Evolutionary conservation across 768 basidiomycete species (phyloP).

Genomic region (Solioccasus polychromus): DNA sequence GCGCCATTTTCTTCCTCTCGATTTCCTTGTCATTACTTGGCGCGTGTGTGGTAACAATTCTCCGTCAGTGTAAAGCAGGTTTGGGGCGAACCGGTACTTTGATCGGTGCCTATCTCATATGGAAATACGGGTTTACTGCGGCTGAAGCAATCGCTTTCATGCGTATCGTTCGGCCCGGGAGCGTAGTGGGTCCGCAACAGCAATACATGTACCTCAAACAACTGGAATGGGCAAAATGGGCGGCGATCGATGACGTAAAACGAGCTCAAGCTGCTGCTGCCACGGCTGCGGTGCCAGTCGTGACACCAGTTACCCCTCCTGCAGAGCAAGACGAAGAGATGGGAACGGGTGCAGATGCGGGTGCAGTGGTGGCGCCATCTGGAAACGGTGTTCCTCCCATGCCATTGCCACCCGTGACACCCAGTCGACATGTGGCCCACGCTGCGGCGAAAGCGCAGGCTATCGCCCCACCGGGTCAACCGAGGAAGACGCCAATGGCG

Average conservation of each 20-base stretch:
- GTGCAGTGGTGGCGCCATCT: slow-evolving; percentile 37
- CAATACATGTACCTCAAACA: slow-evolving; percentile 96
- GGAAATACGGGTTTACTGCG: slow-evolving; percentile 98
- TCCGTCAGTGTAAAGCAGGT: slow-evolving; percentile 86
- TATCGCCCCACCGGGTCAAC: slow-evolving; percentile 78
- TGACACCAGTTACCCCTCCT: slow-evolving; percentile 78
- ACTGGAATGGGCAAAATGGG: slow-evolving; percentile 91
- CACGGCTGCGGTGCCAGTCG: slow-evolving; percentile 42
- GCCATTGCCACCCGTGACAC: slow-evolving; percentile 72
- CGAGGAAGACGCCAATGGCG: slow-evolving; percentile 80
- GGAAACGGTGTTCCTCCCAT: slow-evolving; percentile 16
- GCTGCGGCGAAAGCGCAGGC: slow-evolving; percentile 69
- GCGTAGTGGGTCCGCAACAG: slow-evolving; percentile 89
- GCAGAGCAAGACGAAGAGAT: slow-evolving; percentile 71
- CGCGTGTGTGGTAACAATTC: slow-evolving; percentile 20
- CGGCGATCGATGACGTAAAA: slow-evolving; percentile 78
- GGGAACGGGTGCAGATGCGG: slow-evolving; percentile 42
- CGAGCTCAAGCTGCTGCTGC: slow-evolving; percentile 40
- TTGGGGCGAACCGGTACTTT: slow-evolving; percentile 94
- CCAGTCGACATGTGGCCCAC: slow-evolving; percentile 68
- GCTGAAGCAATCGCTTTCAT: slow-evolving; percentile 96
- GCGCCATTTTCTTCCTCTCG: slow-evolving; percentile 31
- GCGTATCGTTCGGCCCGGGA: slow-evolving; percentile 94
- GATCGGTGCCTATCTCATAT: slow-evolving; percentile 96
- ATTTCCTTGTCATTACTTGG: slow-evolving; percentile 7